phyloP scores from a whole-genome alignment of 192 early-diverging fungal species.

The Dissophora ornata region DNA sequence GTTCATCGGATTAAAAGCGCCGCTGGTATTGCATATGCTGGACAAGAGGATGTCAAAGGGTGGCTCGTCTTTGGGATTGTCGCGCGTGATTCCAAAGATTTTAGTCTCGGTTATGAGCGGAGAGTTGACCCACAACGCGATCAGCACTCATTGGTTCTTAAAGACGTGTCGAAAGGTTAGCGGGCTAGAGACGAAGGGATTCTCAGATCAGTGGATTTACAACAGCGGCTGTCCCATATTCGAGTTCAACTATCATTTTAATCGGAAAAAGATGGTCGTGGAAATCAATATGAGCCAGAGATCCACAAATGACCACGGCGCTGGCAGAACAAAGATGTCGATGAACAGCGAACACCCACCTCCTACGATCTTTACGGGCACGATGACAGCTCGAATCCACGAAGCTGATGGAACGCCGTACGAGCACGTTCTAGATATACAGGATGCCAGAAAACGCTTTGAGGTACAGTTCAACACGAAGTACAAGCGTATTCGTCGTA shows the following conservation, averaged over 20 bases:
- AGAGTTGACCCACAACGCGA: conserved; percentile 64
- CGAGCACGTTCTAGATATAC: conserved; percentile 86
- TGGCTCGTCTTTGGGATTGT: conserved; percentile 73
- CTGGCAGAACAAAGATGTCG: conserved; percentile 44
- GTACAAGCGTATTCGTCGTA: conserved; percentile 94
- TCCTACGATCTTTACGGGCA: conserved; percentile 63
- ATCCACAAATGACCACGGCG: conserved; percentile 63
- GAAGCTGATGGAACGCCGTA: conserved; percentile 88
- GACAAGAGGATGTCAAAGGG: conserved; percentile 87
- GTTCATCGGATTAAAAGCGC: conserved; percentile 86
- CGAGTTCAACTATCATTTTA: conserved; percentile 84
- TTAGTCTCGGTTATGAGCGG: conserved; percentile 80
- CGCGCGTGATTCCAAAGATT: conserved; percentile 84
- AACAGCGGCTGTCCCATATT: conserved; percentile 93
- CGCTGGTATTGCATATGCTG: conserved; percentile 92
- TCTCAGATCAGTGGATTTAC: conserved; percentile 96
- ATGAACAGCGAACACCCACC: conserved; percentile 33
- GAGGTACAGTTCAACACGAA: conserved; percentile 98
- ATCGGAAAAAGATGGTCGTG: conserved; percentile 96
- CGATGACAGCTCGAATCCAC: conserved; percentile 79
- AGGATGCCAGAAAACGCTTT: conserved; percentile 76
- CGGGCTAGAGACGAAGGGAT: conserved; percentile 79
- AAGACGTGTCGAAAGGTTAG: conserved; percentile 87
- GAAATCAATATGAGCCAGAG: conserved; percentile 87
- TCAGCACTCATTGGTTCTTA: conserved; percentile 80